These are phyloP conservation scores for Quercus aquifolioides DNA, from an alignment of 306 rosid species.

Conservation along the genomic window DNA sequence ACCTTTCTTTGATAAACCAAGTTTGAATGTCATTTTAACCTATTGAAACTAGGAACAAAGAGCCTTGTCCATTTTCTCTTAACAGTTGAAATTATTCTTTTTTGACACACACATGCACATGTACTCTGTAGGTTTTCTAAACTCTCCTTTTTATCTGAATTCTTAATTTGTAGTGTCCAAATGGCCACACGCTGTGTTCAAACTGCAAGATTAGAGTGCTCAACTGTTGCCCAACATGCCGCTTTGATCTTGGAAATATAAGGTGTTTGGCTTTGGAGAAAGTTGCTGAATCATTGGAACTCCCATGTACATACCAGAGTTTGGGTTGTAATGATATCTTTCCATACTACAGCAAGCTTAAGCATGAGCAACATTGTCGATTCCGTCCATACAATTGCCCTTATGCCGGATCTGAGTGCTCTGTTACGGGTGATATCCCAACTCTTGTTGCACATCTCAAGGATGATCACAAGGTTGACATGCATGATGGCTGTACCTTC, in stretches of 20 bases:
- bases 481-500: conserved; percentile 91
- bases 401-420: conserved; percentile 90
- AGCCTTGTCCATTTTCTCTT: neutral
- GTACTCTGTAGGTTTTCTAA: conserved; percentile 6
- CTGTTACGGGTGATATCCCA: conserved; percentile 78
- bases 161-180: conserved; percentile 72
- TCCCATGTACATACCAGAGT: conserved; percentile 80
- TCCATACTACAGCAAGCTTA: conserved; percentile 73
- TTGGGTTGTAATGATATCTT: conserved; percentile 81
- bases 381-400: conserved; percentile 89
- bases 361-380: conserved; percentile 78
- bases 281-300: conserved; percentile 85
- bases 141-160: conserved; percentile 14
- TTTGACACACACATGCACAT: neutral
- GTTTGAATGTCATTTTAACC: neutral
- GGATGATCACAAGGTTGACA: conserved; percentile 85
- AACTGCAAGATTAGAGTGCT: conserved; percentile 75
- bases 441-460: conserved; percentile 78
- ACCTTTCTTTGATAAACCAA: conserved; percentile 2
- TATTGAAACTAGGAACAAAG: neutral
- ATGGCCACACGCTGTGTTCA: conserved; percentile 93
- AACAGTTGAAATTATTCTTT: conserved; percentile 1
- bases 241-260: conserved; percentile 72
- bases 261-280: conserved; percentile 97
- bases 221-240: conserved; percentile 87